phyloP scores from a whole-genome alignment of 441 rosid species.

The Geranium incanum region DNA sequence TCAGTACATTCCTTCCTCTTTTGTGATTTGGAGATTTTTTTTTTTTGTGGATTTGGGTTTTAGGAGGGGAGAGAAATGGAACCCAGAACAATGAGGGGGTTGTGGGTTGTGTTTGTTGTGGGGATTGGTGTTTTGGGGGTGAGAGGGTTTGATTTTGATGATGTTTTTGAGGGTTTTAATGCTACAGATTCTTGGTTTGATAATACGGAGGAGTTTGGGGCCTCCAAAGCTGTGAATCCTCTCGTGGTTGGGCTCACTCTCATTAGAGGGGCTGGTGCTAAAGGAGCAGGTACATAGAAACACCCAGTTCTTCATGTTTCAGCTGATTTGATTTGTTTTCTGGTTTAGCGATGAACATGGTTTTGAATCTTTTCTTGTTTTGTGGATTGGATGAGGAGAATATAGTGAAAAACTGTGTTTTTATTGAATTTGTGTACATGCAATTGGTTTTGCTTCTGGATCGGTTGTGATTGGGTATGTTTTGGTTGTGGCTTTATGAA shows the following conservation, averaged over 20 bases:
- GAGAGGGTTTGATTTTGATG: slow-evolving; percentile 23
- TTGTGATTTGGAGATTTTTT: slow-evolving; percentile 16
- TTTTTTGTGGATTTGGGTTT: background rate
- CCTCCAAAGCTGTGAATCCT: slow-evolving; percentile 41
- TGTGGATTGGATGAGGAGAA: background rate
- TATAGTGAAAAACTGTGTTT: background rate
- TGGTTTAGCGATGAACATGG: slow-evolving; percentile 12
- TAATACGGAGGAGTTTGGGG: slow-evolving; percentile 45
- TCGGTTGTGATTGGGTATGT: background rate
- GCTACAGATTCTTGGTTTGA: slow-evolving; percentile 45
- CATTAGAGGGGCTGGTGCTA: slow-evolving; percentile 62
- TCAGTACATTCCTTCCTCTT: slow-evolving; percentile 4
- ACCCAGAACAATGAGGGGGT: slow-evolving; percentile 24
- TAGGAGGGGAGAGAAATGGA: background rate
- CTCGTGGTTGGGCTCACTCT: slow-evolving; percentile 85
- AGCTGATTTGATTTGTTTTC: background rate
- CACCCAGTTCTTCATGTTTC: no score
- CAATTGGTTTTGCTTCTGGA: background rate
- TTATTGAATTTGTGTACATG: background rate
- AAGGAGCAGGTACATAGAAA: slow-evolving; percentile 63
- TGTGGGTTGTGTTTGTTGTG: slow-evolving; percentile 23
- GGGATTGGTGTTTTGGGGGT: slow-evolving; percentile 23
- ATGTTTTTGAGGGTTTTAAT: slow-evolving; percentile 31
- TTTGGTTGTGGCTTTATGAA: background rate
- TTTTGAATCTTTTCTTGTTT: slow-evolving; percentile 6